phyloP scores from a whole-genome alignment of 2,329 filamentous ascomycete species.

The Domatiomyces catenatus region DNA sequence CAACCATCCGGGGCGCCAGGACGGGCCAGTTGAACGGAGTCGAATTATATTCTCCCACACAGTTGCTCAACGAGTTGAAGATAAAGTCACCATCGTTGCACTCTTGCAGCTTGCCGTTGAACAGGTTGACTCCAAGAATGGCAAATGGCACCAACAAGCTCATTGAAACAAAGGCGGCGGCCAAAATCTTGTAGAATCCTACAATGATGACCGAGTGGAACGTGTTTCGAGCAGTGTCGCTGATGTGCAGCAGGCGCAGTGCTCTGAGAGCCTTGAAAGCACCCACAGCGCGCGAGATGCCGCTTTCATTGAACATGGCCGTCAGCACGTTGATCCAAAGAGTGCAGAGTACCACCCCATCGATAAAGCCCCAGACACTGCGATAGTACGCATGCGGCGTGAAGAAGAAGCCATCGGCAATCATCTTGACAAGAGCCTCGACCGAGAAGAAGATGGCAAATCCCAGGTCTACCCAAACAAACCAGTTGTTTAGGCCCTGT shows the following conservation, averaged over 20 bases:
- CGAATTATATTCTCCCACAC: slow-evolving; percentile 68
- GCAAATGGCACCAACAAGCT: slow-evolving; percentile 92
- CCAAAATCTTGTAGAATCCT: slow-evolving; percentile 85
- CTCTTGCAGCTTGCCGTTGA: slow-evolving; percentile 60
- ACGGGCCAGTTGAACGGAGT: slow-evolving; percentile 73
- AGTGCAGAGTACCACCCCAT: slow-evolving; percentile 77
- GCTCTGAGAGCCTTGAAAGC: slow-evolving; percentile 95
- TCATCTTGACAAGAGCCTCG: slow-evolving; percentile 79
- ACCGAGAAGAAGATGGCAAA: slow-evolving; percentile 77
- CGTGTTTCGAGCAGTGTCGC: slow-evolving; percentile 85
- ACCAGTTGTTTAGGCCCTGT: slow-evolving; percentile 65
- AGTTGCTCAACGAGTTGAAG: slow-evolving; percentile 42
- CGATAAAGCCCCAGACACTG: slow-evolving; percentile 92
- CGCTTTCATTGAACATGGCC: slow-evolving; percentile 63
- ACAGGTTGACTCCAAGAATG: slow-evolving; percentile 87
- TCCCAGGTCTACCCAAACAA: slow-evolving; percentile 80
- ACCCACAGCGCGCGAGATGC: slow-evolving; percentile 76
- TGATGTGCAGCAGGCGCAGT: slow-evolving; percentile 80
- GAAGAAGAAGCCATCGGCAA: slow-evolving; percentile 91
- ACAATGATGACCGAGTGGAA: slow-evolving; percentile 94
- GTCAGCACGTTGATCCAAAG: slow-evolving; percentile 91
- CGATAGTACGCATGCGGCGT: slow-evolving; percentile 95
- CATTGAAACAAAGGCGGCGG: slow-evolving; percentile 82
- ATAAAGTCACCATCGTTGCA: slow-evolving; percentile 58
- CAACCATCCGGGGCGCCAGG: slow-evolving; percentile 62